These are phyloP conservation scores for Nemophila menziesii DNA, from an alignment of 257 asterid species.

Conservation along the genomic window DNA sequence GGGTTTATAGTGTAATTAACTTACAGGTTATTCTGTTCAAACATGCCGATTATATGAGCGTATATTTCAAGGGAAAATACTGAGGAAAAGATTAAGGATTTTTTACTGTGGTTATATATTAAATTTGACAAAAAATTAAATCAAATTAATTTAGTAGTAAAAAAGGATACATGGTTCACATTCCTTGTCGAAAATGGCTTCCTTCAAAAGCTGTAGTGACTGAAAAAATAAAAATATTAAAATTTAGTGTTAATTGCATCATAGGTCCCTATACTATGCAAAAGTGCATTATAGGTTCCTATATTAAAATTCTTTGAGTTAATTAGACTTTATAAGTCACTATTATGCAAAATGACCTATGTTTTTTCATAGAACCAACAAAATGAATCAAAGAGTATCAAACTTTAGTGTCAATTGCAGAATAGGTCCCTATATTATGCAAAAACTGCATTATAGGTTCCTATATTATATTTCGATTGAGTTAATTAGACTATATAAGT, in stretches of 20 bases:
- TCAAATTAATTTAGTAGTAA: slow-evolving; percentile 12
- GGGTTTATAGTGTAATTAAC: slow-evolving; percentile 18
- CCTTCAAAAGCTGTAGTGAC: slow-evolving; percentile 90
- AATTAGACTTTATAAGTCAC: no score
- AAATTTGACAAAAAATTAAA: slow-evolving; percentile 8
- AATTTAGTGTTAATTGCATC: slow-evolving; percentile 3
- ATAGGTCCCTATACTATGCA: no score
- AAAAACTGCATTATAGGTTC: no score
- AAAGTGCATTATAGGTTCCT: no score
- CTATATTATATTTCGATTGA: no score
- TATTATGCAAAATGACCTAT: no score
- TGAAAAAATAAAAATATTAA: slow-evolving; percentile 24
- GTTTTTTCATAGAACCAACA: no score
- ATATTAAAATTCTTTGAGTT: no score
- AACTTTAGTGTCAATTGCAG: no score
- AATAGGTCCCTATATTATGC: no score
- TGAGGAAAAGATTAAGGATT: slow-evolving; percentile 51
- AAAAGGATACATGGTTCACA: slow-evolving; percentile 83
- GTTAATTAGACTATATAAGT: no score
- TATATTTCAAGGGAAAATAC: slow-evolving; percentile 86
- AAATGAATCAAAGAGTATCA: no score
- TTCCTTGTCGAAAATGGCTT: slow-evolving; percentile 67
- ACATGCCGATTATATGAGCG: slow-evolving; percentile 93
- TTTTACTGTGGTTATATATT: slow-evolving; percentile 1
- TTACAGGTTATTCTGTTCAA: slow-evolving; percentile 96